phyloP scores from a whole-genome alignment of 2,329 filamentous ascomycete species.

The Hyphodiscus sp. region DNA sequence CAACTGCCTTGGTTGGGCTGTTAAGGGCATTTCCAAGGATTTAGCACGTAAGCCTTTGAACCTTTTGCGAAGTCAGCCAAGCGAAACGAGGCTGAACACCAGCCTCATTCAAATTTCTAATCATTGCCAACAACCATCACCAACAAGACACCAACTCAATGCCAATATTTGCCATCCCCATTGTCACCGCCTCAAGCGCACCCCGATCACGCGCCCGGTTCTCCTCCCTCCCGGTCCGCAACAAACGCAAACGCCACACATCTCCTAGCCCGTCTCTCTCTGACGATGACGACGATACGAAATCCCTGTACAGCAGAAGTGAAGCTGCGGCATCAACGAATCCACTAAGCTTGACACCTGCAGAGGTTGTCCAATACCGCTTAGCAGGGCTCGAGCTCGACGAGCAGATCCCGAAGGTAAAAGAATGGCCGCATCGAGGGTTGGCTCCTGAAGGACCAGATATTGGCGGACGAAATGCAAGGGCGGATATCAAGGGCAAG shows the following conservation, averaged over 20 bases:
- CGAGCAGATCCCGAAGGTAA: slow-evolving; percentile 36
- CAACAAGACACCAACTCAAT: neutral
- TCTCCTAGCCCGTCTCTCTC: neutral
- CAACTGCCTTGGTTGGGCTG: too few species aligned
- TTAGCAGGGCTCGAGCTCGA: slow-evolving; percentile 46
- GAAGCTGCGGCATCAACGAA: slow-evolving; percentile 34
- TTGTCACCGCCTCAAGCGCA: neutral
- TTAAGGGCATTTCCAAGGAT: neutral
- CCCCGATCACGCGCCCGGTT: neutral
- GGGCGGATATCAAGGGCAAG: slow-evolving; percentile 2
- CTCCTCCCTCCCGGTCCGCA: neutral
- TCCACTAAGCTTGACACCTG: slow-evolving; percentile 47
- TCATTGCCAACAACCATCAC: neutral
- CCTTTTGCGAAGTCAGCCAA: neutral
- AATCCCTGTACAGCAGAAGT: neutral
- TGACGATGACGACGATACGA: neutral
- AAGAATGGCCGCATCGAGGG: slow-evolving; percentile 47
- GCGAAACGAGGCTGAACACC: neutral
- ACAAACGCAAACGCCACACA: neutral
- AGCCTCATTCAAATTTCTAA: neutral
- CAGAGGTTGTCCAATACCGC: slow-evolving; percentile 45
- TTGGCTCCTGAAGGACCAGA: slow-evolving; percentile 21
- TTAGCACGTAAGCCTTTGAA: neutral
- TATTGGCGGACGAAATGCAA: neutral
- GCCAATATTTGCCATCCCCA: slow-evolving; percentile 1